Evolutionary conservation across 2,329 filamentous ascomycete genomes (phyloP), one percentile per base, ranked within the genome.

Genomic region (Thielaviopsis musarum): DNA sequence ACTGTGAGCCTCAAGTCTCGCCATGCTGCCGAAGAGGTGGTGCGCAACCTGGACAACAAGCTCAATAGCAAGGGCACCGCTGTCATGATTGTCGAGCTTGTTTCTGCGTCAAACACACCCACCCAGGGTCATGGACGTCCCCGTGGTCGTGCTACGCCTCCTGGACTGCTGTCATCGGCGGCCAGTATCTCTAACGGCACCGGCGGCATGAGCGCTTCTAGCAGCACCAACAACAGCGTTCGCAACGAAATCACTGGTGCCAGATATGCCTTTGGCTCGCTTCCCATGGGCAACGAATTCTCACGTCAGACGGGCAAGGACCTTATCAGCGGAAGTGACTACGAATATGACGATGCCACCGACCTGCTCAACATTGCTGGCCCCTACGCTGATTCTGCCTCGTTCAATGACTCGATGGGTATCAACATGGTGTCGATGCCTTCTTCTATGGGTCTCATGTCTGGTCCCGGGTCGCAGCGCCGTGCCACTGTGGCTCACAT

Each of bases 281-380:
- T 58, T 3, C 60, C 53, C 19, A 56, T 30, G 5, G 56, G 49
- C n/a, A 74, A 75, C n/a, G 82, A 84, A 62, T 75, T 77, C 56
- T 71, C 75, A 17, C 76, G 81, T 60, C 75, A 80, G 45, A 79
- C 81, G 2, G 84, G 86, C 65, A 89, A 88, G 70, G 80, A 82
- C 2, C 73, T 89, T 56, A 90, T 90, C 69, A 84, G 80, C 64
- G 81, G 85, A 65, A 68, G 68, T 22, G 77, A 78, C 17, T 81
- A 80, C 28, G 79, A 82, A 56, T 82, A 86, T 63, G 85, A 89
- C 56, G 86, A 88, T 67, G 87, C 85, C 1, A 81, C 77, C 38
- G 79, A 84, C 65, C 74, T 90, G n/a, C 74, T 89, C 53, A 84
- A 85, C 61, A 83, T 89, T 59, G 82, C 85, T 0, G 76, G 87